phyloP scores from a whole-genome alignment of 331 rosid genomes.

The Erythrophleum ivorense region DNA sequence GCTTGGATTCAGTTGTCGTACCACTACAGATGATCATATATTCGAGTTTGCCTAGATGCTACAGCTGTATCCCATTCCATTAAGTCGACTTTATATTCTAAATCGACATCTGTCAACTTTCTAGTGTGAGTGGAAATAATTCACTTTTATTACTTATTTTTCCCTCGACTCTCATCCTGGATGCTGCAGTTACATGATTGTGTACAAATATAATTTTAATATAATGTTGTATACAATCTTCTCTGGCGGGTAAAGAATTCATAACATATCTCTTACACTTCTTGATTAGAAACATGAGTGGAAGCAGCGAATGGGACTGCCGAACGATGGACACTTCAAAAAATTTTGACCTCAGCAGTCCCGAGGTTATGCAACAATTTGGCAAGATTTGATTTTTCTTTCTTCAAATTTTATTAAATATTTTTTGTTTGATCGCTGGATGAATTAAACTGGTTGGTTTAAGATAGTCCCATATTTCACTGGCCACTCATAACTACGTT shows the following conservation, averaged over 20 bases:
- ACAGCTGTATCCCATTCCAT: not conserved
- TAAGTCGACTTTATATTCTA: not conserved
- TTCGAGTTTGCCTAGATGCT: not conserved
- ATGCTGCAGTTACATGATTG: slow-evolving; percentile 33
- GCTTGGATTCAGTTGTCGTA: slow-evolving; percentile 11
- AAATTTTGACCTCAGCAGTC: slow-evolving; percentile 91
- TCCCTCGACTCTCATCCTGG: slow-evolving; percentile 7
- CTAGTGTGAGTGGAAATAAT: not conserved
- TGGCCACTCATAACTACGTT: too few relatives aligned
- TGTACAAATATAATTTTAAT: not conserved
- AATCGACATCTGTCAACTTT: too few relatives aligned
- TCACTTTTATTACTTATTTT: slow-evolving; percentile 7
- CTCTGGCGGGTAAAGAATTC: slow-evolving; percentile 24
- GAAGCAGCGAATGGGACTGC: slow-evolving; percentile 82
- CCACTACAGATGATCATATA: not conserved
- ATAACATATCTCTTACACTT: slow-evolving; percentile 11
- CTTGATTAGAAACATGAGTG: slow-evolving; percentile 77
- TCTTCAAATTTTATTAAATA: not conserved
- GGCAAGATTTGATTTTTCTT: slow-evolving; percentile 58
- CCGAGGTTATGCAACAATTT: slow-evolving; percentile 96
- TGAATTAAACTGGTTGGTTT: not conserved
- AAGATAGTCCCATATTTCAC: too few relatives aligned
- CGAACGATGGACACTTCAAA: slow-evolving; percentile 89
- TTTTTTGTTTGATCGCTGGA: slow-evolving; percentile 21
- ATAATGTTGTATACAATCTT: slow-evolving; percentile 18